Base-by-base conservation (phyloP, 2,329 filamentous ascomycete genomes). In the Aspergillus aculeatus region DNA sequence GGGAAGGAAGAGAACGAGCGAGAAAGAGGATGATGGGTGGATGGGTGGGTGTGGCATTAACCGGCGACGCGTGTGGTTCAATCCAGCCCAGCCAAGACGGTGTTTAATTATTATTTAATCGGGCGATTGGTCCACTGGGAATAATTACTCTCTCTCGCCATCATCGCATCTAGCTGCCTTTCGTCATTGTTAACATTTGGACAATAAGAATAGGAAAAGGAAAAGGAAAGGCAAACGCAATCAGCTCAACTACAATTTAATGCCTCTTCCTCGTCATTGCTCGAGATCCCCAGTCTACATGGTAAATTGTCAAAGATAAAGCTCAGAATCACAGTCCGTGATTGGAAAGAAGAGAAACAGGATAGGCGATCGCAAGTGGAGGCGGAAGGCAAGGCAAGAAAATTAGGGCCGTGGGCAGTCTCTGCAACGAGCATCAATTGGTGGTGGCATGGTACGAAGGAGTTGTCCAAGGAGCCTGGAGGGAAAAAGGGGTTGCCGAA, bases 41-140 rank as follows among this genome's bases (percentile, higher is more conserved):
- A 11, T 29, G 32, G 35, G 50, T 47, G 58, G 12, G 47, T 38
- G 58, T 60, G 58, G 58, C 54, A 57, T 54, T 60, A 57, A 54
- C 41, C 38, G 41, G 53, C 41, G 24, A 32, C 53, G 41, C 53
- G 53, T 21, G 53, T 55, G 53, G 44, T 50, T 55, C 31, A 10
- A 29, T 14, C 50, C 16, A 47, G 12, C 16, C 55, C 47, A 57
- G 35, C 49, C 55, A 47, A 47, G 38, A 44, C 38, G 38, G 24
- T 57, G 32, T 57, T 50, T 51, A 50, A 47, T 51, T 51, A 35
- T 47, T 7, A 31, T 50, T 54, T 41, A 54, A 32, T 32, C 31
- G 38, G n/a, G 14, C 32, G 31, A 29, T 53, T 53, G 51, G 26
- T 31, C 53, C 53, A 55, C 53, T 47, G 44, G 26, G 26, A 29